A percentile compares a stretch with the other conserved stretches of the same genome.
These are phyloP conservation scores for Marasmius sp. DNA, from an alignment of 1,284 basidiomycete species.

Conservation along the genomic window DNA sequence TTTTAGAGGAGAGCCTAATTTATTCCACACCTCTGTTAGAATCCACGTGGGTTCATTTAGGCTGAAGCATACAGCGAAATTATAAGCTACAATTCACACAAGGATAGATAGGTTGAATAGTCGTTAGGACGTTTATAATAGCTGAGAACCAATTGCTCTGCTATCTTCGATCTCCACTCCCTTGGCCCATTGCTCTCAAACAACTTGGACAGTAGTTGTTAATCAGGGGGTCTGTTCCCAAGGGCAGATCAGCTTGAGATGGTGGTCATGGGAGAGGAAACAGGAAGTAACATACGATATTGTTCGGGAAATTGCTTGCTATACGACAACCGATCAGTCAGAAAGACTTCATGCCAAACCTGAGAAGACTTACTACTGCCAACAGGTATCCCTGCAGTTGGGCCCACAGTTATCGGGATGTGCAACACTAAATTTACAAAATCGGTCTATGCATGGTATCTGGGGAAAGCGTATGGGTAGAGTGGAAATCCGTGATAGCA, in stretches of 20 bases:
- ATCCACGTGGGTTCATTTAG: neutral
- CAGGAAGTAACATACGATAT: conserved; percentile 9
- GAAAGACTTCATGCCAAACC: neutral
- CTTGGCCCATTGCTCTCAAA: conserved; percentile 1
- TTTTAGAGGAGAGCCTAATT: neutral
- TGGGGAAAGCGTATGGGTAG: neutral
- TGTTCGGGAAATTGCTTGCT: conserved; percentile 15
- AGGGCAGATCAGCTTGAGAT: neutral
- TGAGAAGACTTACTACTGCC: conserved; percentile 13
- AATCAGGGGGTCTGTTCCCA: conserved; percentile 8
- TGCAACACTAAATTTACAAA: conserved; percentile 13
- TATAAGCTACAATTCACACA: neutral
- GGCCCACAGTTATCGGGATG: conserved; percentile 14
- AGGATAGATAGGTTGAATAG: neutral
- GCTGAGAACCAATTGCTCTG: neutral
- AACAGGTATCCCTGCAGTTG: conserved; percentile 13
- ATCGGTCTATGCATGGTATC: conserved; percentile 15
- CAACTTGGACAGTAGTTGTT: conserved; percentile 13
- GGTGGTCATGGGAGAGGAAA: neutral
- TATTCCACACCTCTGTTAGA: too few relatives aligned
- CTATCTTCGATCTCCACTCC: conserved; percentile 1
- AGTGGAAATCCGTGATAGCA: neutral
- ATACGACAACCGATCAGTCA: neutral
- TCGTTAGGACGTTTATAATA: neutral
- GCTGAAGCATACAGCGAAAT: neutral